These are phyloP conservation scores for Didymella pinodella DNA, from an alignment of 2,329 filamentous ascomycete species.

Conservation along the genomic window DNA sequence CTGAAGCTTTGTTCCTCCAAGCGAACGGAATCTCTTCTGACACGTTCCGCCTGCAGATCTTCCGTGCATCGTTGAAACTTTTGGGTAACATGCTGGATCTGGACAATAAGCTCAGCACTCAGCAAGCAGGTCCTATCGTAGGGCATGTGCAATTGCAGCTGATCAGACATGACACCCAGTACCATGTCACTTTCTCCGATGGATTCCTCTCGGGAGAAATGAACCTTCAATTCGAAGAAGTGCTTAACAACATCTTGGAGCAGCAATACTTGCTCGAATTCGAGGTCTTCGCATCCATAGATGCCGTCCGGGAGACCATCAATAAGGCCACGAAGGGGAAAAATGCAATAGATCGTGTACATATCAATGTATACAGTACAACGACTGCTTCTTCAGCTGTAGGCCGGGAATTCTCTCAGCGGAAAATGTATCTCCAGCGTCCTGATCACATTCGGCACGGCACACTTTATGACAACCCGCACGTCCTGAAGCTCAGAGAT, in stretches of 20 bases:
- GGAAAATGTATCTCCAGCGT: constrained; percentile 39
- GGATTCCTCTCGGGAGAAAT: constrained; percentile 25
- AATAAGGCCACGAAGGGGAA: constrained; percentile 30
- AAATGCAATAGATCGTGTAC: constrained; percentile 37
- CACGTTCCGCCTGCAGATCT: constrained; percentile 23
- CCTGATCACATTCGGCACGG: constrained; percentile 30
- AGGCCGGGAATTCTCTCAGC: constrained; percentile 28
- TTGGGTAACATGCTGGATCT: constrained; percentile 36
- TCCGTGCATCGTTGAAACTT: constrained; percentile 29
- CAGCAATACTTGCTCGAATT: constrained; percentile 27
- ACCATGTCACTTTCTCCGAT: constrained; percentile 28
- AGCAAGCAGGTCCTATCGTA: constrained; percentile 15
- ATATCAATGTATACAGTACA: constrained; percentile 39
- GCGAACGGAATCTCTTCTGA: too few species aligned
- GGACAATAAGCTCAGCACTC: constrained; percentile 22
- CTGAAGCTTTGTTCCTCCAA: too few species aligned
- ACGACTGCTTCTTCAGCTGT: constrained; percentile 15
- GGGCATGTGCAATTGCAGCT: constrained; percentile 32
- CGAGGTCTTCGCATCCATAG: constrained; percentile 35
- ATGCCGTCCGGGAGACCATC: constrained; percentile 35
- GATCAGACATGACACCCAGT: constrained; percentile 19
- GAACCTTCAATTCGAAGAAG: constrained; percentile 33
- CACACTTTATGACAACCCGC: constrained; percentile 37
- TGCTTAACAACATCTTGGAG: constrained; percentile 26
- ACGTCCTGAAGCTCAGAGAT: constrained; percentile 31